A percentile compares a stretch with the other conserved stretches of the same genome.
Evolutionary conservation across 2,329 filamentous ascomycete genomes (phyloP).

Genomic region (Sporothrix sp.): DNA sequence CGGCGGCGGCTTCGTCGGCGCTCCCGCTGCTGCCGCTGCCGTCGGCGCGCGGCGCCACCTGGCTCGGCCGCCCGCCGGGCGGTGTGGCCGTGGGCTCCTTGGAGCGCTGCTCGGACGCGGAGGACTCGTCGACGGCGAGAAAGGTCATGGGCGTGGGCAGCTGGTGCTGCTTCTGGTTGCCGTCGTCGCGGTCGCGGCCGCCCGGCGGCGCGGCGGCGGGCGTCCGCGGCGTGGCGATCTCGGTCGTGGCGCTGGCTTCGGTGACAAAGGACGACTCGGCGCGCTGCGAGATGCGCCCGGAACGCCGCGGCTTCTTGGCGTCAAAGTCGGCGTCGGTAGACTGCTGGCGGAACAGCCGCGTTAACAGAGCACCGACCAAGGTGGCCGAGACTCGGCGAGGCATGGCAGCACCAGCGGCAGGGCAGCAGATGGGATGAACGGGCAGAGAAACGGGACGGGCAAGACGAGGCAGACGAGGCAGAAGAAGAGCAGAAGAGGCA

Average conservation of each 20-base stretch:
- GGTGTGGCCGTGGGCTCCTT: constrained; percentile 68
- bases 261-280: constrained; percentile 19
- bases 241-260: constrained; percentile 9
- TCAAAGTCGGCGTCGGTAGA: constrained; percentile 55
- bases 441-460: neutral
- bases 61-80: constrained; percentile 48
- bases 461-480: neutral
- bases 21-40: neutral
- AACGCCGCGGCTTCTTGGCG: constrained; percentile 75
- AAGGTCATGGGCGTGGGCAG: constrained; percentile 76
- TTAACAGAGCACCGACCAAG: constrained; percentile 10
- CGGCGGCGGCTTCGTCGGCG: constrained; percentile 24
- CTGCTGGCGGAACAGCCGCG: constrained; percentile 37
- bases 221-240: constrained; percentile 1
- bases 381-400: neutral
- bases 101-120: constrained; percentile 27
- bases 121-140: constrained; percentile 45
- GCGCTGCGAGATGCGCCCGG: constrained; percentile 56
- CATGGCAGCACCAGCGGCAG: neutral
- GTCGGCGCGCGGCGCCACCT: constrained; percentile 39
- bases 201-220: neutral
- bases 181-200: neutral
- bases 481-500: constrained; percentile 4
- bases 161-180: constrained; percentile 31
- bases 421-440: neutral